Evolutionary conservation across 352 stramenopile species (phyloP), one percentile per base, ranked within the genome.

Genomic region (Globisporangium rhizosaccharum): DNA sequence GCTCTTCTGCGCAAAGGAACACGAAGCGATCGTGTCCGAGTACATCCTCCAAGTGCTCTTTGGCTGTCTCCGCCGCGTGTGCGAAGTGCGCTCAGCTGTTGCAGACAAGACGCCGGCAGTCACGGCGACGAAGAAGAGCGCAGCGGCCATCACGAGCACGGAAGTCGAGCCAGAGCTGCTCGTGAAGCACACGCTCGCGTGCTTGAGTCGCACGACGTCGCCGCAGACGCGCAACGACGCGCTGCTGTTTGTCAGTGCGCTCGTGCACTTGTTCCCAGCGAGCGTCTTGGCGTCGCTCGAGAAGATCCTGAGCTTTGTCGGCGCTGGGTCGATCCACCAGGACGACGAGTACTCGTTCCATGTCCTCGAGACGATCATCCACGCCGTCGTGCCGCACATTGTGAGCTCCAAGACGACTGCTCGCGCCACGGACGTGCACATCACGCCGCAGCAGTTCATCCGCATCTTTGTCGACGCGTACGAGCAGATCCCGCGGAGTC

Each of bases 301-400:
- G 54, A 86, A 86, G 51, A 89, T 95, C 45, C 47, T 95, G 46
- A 73, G 70, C 37, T 90, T 90, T 44, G 61, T 90, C 10, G 76
- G 74, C 51, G 66, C 61, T 15, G 73, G 76, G 0, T 78, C 71
- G 2, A 86, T 91, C 53, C 78, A 79, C 46, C 74, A 90, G 33
- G 76, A 92, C 15, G 86, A 95, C 52, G 86, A 89, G 42, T 92
- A 95, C 69, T 92, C 86, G 52, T 94, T 92, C 62, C 76, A 92
- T 46, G 84, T 95, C 39, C 68, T 95, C n/a, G 80, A 93, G 55
- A 90, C 83, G 8, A 93, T 95, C 42, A 76, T 93, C 51, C 81
- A 85, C 63, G 68, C 81, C 7, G 82, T 90, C 14, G 84, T 92
- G 47, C 84, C 83, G 1, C 82, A 95, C 63, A 85, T 95, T n/a